Evolutionary conservation across 2,329 filamentous ascomycete species (phyloP), one percentile per base, ranked within the genome.

Genomic region (Beauveria caledonica): DNA sequence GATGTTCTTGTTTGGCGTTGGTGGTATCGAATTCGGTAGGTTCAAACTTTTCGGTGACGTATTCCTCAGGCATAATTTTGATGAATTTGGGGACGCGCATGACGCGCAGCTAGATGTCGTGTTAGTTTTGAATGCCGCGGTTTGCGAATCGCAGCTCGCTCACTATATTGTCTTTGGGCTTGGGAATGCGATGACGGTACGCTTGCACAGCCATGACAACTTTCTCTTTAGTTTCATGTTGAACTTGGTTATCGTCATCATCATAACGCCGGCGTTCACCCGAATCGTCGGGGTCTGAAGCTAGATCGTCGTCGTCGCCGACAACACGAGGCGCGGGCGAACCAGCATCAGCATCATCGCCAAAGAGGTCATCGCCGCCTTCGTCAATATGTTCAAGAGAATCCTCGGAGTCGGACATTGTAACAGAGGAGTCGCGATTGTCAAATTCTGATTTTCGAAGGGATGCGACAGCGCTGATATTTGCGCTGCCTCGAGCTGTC

Each of bases 1-100:
- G 74, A 73, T 84, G 70, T 66, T 83, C 70, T 73, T 86, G 66
- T 49, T 72, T 74, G 53, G 78, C 78, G 64, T 85, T 84, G 56
- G 76, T 74, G 33, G 82, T 70, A 62, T 85, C 82, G 70, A 78
- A 80, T 50, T 76, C 76, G 51, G 77, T 78, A 5, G 87, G 82
- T 67, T 86, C 79, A 73, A 88, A 93, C 3, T 78, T 84, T 50
- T 84, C 82, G 45, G 84, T 76, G 57, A 85, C 78, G 77, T 88
- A 93, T 63, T 84, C 79, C 62, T 82, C 80, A 19, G 89, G 86
- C 46, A 88, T 79, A 64, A 92, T 80, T 56, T 83, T 83, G 67
- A 93, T 76, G 73, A 92, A 92, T 23, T 82, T 80, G 33, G 89
- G 89, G 2, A 93, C 80, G 65, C 86, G 86, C 67, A 92, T 73